Evolutionary conservation across 805 yeast species (phyloP).

Genomic region (Saccharomycopsis amapae): DNA sequence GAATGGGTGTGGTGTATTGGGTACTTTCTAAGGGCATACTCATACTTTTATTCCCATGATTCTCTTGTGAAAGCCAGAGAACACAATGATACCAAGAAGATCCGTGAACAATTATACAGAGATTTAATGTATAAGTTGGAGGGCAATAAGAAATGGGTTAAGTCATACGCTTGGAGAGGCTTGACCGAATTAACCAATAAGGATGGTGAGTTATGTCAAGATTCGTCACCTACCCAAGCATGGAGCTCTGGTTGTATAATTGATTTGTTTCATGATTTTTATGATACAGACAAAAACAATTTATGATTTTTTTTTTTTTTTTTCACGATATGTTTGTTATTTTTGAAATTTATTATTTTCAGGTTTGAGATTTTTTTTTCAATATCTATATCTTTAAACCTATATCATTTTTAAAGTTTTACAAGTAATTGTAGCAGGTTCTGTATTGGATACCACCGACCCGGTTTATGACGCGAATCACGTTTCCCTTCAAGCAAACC

Average conservation of each 20-base stretch:
- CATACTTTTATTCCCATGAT: conserved; percentile 41
- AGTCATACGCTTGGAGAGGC: conserved; percentile 86
- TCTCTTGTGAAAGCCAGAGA: conserved; percentile 30
- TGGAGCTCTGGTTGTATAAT: conserved; percentile 88
- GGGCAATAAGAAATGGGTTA: conserved; percentile 64
- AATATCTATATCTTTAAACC: too few species aligned
- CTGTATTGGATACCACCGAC: too few species aligned
- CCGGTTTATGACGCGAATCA: too few species aligned
- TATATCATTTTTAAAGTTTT: too few species aligned
- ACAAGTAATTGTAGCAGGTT: too few species aligned
- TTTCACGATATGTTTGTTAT: not conserved
- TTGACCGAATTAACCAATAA: conserved; percentile 87
- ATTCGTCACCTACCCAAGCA: conserved; percentile 94
- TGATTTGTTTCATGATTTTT: conserved; percentile 62
- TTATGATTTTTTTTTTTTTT: not conserved
- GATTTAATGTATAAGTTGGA: conserved; percentile 53
- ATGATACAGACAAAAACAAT: not conserved
- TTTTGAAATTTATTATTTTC: not conserved
- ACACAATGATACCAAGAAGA: conserved; percentile 24
- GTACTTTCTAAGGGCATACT: conserved; percentile 74
- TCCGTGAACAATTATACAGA: conserved; percentile 45
- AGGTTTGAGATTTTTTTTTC: too few species aligned
- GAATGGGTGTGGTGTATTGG: conserved; percentile 97
- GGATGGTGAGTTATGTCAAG: conserved; percentile 72
- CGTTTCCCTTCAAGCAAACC: too few species aligned